Evolutionary conservation across 192 early-diverging fungal species (phyloP).

Genomic region (Mortierella alpina): DNA sequence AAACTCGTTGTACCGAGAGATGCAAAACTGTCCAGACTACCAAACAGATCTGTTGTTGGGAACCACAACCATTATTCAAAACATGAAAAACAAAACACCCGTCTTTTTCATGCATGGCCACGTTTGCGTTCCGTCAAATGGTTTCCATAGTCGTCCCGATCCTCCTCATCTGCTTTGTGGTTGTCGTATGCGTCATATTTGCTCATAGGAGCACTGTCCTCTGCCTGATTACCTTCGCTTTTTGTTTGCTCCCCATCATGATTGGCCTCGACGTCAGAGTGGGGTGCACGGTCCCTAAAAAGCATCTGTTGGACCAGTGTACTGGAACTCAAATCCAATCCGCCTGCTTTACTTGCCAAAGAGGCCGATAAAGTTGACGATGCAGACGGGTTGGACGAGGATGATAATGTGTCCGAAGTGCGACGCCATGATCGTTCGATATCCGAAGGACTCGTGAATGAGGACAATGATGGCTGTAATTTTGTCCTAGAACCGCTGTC

Average conservation of each 20-base stretch:
- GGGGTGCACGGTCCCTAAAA: conserved; percentile 39
- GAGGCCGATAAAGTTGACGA: not conserved
- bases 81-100: too few species aligned
- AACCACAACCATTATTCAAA: too few species aligned
- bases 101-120: conserved; percentile 9
- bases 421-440: conserved; percentile 39
- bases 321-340: conserved; percentile 49
- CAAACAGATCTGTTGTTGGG: too few species aligned
- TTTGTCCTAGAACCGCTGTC: not conserved
- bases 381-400: not conserved
- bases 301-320: conserved; percentile 52
- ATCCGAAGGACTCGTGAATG: conserved; percentile 18
- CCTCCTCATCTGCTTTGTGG: not conserved
- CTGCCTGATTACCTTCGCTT: conserved; percentile 33
- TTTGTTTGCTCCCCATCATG: conserved; percentile 1
- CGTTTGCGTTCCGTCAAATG: conserved; percentile 12
- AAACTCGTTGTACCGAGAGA: too few species aligned
- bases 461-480: conserved; percentile 4
- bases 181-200: not conserved
- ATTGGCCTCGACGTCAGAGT: conserved; percentile 3
- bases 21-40: too few species aligned
- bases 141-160: conserved; percentile 18
- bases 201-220: too few species aligned
- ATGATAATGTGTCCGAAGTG: conserved; percentile 37
- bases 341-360: conserved; percentile 24